Conservation (phyloP, 2,329 filamentous ascomycete species). For the Gaeumannomyces tritici region DNA sequence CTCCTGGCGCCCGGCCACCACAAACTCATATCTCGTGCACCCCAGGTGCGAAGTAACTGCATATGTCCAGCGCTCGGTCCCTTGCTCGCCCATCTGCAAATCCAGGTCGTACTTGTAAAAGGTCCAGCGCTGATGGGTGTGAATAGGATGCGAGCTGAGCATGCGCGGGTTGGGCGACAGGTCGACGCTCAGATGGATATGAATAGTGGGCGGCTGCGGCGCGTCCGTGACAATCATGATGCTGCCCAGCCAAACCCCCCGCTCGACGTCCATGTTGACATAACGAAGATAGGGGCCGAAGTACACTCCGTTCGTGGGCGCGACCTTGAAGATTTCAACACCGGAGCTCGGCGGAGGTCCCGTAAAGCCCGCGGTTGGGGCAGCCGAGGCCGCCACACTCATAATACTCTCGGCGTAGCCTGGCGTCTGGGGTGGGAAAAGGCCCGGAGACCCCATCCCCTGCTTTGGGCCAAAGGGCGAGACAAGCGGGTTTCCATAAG, state of each 20-base stretch:
- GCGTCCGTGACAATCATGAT: constrained; percentile 89
- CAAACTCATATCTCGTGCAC: constrained; percentile 96
- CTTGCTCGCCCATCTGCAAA: constrained; percentile 75
- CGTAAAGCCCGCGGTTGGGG: constrained; percentile 72
- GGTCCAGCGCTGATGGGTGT: constrained; percentile 83
- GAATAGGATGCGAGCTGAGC: constrained; percentile 71
- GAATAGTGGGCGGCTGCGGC: constrained; percentile 88
- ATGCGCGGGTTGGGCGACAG: constrained; percentile 89
- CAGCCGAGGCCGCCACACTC: constrained; percentile 65
- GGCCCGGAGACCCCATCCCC: constrained; percentile 62
- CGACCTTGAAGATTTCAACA: constrained; percentile 88
- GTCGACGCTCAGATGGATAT: constrained; percentile 84
- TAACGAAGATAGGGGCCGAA: constrained; percentile 95
- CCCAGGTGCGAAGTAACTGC: constrained; percentile 94
- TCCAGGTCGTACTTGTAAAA: constrained; percentile 95
- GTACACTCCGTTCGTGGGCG: constrained; percentile 92
- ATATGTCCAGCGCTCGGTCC: constrained; percentile 88
- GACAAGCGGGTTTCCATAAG: constrained; percentile 63
- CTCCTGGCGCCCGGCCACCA: constrained; percentile 84
- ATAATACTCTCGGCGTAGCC: constrained; percentile 80
- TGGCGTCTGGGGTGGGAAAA: constrained; percentile 73
- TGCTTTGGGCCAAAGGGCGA: constrained; percentile 61
- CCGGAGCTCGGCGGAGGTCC: constrained; percentile 83
- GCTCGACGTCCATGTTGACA: constrained; percentile 93
- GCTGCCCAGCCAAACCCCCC: constrained; percentile 83